Base-by-base conservation (phyloP, 1,284 basidiomycete genomes). In the Afroboletus lepidellus region DNA sequence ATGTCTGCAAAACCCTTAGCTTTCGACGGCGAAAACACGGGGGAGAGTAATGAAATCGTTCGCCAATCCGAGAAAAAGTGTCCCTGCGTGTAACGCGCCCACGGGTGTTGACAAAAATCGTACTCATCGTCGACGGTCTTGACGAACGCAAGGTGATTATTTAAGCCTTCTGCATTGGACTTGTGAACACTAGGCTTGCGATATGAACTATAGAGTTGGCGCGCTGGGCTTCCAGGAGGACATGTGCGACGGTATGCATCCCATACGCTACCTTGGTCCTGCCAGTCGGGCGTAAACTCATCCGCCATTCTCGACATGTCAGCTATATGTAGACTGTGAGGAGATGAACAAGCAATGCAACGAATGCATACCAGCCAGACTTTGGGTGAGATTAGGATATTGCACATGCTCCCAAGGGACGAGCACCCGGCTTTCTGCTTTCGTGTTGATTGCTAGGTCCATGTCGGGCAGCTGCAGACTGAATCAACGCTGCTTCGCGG, bases 51-150 rank as follows among this genome's bases (percentile, higher is more conserved):
- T 13, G 89, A 81, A 52, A 95, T 87, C 0, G 87, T 91, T 18
- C 94, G 77, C 88, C 92, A 96, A 69, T 98, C 94, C 18, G 90
- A 92, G 80, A 96, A 98, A 71, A 96, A 97, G 67, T 93, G 93
- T 8, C 94, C 93, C 66, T 97, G 94, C 39, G 80, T 79, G 64
- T 88, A 87, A 62, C 89, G 92, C 27, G 89, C 85, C 73, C 90
- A 87, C 0, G 94, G 94, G 41, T 84, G 77, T 25, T 76, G 67
- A 71, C 94, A 98, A 63, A 90, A 94, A 63, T 94, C 85, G 57
- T 82, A 79, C 18, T 77, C 74, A 53, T 82, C 77, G 45, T 89
- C 85, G 2, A 86, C 82, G 7, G 69, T 71, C 51, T 72, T 68
- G 18, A 74, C 72, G 67, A 91, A 95, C 6, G 61, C 63, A 64